These are phyloP conservation scores for Oryza australiensis DNA, from an alignment of 176 grass and related monocot species.

Conservation along the genomic window DNA sequence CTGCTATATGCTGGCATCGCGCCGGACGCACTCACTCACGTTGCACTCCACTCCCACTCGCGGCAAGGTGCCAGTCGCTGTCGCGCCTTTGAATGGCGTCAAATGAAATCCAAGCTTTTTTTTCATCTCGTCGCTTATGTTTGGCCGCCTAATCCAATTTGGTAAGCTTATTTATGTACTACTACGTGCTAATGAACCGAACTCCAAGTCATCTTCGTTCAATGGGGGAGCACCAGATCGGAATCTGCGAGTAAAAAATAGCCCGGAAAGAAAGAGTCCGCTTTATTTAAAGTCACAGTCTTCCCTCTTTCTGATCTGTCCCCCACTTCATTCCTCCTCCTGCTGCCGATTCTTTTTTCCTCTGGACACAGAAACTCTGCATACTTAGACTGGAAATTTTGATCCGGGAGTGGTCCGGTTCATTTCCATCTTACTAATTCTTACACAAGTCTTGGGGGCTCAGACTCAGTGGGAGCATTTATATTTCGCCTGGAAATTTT, in stretches of 20 bases:
- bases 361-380: conserved; percentile 30
- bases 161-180: background rate
- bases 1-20: conserved; percentile 20
- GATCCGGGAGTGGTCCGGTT: background rate
- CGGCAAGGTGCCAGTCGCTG: conserved; percentile 30
- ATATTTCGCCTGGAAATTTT: conserved; percentile 22
- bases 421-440: conserved; percentile 29
- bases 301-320: conserved; percentile 48
- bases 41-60: background rate
- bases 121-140: background rate
- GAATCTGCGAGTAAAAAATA: conserved; percentile 41
- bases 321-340: conserved; percentile 32
- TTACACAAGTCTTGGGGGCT: background rate
- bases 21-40: conserved; percentile 45
- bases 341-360: conserved; percentile 3
- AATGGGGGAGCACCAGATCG: conserved; percentile 23
- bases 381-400: conserved; percentile 25
- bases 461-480: conserved; percentile 20
- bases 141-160: conserved; percentile 41
- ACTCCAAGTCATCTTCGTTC: conserved; percentile 11
- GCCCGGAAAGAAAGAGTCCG: background rate
- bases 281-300: conserved; percentile 39
- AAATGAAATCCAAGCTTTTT: background rate
- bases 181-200: conserved; percentile 24
- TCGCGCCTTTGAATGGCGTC: conserved; percentile 17